These are phyloP conservation scores for Phytophthora kernoviae DNA, from an alignment of 352 stramenopile species.

Conservation along the genomic window DNA sequence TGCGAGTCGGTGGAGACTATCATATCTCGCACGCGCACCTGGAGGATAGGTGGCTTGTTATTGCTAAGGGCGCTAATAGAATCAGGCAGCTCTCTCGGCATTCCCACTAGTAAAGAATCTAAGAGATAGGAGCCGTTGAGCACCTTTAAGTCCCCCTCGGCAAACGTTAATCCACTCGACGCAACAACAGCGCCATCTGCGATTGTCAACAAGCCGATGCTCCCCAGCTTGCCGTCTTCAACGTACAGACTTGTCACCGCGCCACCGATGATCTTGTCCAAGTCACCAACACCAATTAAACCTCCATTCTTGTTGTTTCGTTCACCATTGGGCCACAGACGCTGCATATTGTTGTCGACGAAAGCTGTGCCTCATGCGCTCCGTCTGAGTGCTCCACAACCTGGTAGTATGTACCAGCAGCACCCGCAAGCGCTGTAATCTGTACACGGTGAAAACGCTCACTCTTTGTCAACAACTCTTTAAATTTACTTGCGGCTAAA, in stretches of 20 bases:
- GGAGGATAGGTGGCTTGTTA: constrained; percentile 28
- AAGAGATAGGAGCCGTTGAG: constrained; percentile 59
- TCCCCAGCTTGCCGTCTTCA: constrained; percentile 17
- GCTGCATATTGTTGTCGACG: constrained; percentile 45
- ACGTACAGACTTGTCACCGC: constrained; percentile 56
- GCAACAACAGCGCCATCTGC: constrained; percentile 56
- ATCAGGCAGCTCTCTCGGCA: constrained; percentile 18
- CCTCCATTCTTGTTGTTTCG: constrained; percentile 22
- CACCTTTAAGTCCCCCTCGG: constrained; percentile 44
- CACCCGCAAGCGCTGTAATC: constrained; percentile 50
- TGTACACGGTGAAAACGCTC: constrained; percentile 44
- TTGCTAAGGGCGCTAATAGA: constrained; percentile 24
- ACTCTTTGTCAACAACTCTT: constrained; percentile 28
- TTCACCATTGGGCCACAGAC: constrained; percentile 34
- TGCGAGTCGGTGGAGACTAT: constrained; percentile 44
- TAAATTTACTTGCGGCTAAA: constrained; percentile 23
- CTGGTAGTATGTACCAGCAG: constrained; percentile 65
- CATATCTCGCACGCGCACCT: constrained; percentile 48
- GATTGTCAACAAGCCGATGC: constrained; percentile 48
- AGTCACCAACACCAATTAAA: constrained; percentile 25
- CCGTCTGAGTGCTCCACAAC: constrained; percentile 59
- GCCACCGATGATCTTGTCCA: constrained; percentile 42
- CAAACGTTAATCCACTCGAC: constrained; percentile 34
- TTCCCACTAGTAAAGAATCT: constrained; percentile 36
- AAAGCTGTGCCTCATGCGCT: constrained; percentile 49